These are phyloP conservation scores for Anisodus tanguticus DNA, from an alignment of 257 asterid genomes.

Conservation along the genomic window DNA sequence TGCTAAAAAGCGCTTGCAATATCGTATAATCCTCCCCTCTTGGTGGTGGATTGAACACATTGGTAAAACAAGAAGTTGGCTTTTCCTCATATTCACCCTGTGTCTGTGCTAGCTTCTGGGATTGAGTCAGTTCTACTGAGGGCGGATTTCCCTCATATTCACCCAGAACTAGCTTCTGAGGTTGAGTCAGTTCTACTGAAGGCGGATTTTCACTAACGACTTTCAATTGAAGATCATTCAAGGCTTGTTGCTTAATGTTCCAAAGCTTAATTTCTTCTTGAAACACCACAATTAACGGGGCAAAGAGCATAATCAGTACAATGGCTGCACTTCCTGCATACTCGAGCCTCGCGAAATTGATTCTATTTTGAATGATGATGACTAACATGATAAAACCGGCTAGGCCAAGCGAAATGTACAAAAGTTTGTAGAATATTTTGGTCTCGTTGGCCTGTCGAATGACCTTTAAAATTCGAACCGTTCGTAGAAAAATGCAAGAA, in stretches of 20 bases:
- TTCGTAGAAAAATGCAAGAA: constrained; percentile 47
- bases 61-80: constrained; percentile 39
- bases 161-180: not conserved
- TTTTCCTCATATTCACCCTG: constrained; percentile 1
- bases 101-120: not conserved
- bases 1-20: constrained; percentile 49
- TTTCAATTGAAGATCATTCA: constrained; percentile 20
- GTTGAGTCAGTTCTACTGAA: not conserved
- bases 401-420: constrained; percentile 48
- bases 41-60: constrained; percentile 47
- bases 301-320: constrained; percentile 45
- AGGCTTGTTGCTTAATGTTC: constrained; percentile 30
- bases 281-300: constrained; percentile 42
- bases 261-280: constrained; percentile 48
- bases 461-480: constrained; percentile 47
- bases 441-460: constrained; percentile 47
- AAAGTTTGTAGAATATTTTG: constrained; percentile 50
- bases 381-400: constrained; percentile 58
- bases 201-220: constrained; percentile 31
- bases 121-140: not conserved
- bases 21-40: constrained; percentile 54
- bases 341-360: constrained; percentile 35
- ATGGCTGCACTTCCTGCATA: constrained; percentile 47
- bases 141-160: not conserved
- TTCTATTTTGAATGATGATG: constrained; percentile 47